Evolutionary conservation across 805 yeast genomes (phyloP), one percentile per base, ranked within the genome.

Genomic region (Yamadazyma sp.): DNA sequence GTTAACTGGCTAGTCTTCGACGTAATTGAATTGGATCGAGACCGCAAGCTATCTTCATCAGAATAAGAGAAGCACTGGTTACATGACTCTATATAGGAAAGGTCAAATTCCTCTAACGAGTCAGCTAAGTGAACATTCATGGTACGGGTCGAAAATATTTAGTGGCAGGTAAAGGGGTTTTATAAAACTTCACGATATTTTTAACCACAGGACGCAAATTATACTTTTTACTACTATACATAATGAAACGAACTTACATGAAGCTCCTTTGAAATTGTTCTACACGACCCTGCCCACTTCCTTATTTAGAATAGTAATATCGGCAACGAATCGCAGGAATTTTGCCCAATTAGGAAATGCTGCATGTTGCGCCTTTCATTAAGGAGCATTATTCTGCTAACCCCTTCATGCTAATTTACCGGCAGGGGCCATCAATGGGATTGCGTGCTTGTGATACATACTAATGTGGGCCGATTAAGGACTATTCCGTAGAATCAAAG

Each of bases 61-160:
- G 35, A 23, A 20, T 17, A 31, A 5, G 18, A 30, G 14, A 22
- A 14, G n/a, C n/a, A n/a, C 37, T 53, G 54, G 28, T 50, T 48
- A 37, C 47, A 54, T 16, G 51, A 42, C 36, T 55, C 58, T 22
- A 49, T 43, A 34, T 52, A 51, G 4, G 45, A 44, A 16, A 46
- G 20, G 35, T 55, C 59, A 42, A 55, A 55, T 25, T 55, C 59
- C 31, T 54, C 57, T 32, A 55, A 40, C 4, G 55, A 48, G 35
- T 53, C 59, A 38, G 50, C 55, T 25, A 48, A 38, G 26, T 48
- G 48, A 37, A 45, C 39, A 15, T 42, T 41, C 51, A 47, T 47
- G 3, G 17, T 19, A 6, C 12, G n/a, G n/a, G n/a, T n/a, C n/a
- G n/a, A n/a, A n/a, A n/a, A n/a, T n/a, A n/a, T n/a, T n/a, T n/a